These are phyloP conservation scores for Schizosaccharomyces octosporus DNA, from an alignment of 805 yeast species.

Conservation along the genomic window DNA sequence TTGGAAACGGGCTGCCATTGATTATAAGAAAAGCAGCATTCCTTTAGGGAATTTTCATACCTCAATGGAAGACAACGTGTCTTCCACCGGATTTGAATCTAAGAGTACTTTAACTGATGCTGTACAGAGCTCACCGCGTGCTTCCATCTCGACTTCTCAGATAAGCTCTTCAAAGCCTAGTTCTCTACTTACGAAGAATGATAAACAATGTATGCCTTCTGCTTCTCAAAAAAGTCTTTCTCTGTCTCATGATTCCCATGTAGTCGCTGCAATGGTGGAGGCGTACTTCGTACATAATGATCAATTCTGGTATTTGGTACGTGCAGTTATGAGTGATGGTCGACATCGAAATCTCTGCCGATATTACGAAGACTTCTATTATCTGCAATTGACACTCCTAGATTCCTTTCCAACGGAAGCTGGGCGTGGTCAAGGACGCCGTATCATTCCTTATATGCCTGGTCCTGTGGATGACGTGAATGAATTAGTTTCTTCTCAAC, in stretches of 20 bases:
- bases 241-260: conserved; percentile 11
- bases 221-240: neutral
- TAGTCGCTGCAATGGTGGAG: conserved; percentile 50
- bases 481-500: conserved; percentile 36
- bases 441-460: conserved; percentile 81
- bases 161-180: no score
- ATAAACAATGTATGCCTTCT: no score
- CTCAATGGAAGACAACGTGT: neutral
- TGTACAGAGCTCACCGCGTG: neutral
- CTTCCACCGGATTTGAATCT: neutral
- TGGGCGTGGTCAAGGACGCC: conserved; percentile 52
- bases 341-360: conserved; percentile 49
- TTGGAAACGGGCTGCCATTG: conserved; percentile 80
- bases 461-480: conserved; percentile 86
- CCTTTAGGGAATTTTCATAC: conserved; percentile 30
- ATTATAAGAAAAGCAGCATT: conserved; percentile 73
- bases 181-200: no score
- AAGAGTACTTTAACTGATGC: neutral
- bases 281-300: conserved; percentile 61
- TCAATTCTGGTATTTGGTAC: conserved; percentile 64
- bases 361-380: conserved; percentile 86
- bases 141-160: no score
- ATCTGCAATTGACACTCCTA: conserved; percentile 61
- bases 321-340: conserved; percentile 46
- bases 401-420: conserved; percentile 81